Evolutionary conservation across 768 basidiomycete genomes (phyloP).

Genomic region (Agaricus subrufescens): DNA sequence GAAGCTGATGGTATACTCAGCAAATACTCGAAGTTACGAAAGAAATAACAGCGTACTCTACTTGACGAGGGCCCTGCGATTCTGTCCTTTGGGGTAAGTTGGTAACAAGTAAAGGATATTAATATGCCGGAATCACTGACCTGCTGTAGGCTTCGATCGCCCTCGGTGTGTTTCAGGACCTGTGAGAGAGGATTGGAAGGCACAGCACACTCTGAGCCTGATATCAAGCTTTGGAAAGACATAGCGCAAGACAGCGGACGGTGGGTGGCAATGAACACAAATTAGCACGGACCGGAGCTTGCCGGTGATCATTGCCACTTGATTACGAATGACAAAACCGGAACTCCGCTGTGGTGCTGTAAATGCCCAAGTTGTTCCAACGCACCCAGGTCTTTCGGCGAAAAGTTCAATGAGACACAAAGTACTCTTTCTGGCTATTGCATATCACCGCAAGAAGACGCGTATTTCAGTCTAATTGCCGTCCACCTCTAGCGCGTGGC

Average conservation of each 20-base stretch:
- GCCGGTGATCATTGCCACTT: slow-evolving; percentile 17
- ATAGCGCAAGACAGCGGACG: slow-evolving; percentile 26
- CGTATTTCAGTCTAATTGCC: too few relatives aligned
- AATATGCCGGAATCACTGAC: slow-evolving; percentile 34
- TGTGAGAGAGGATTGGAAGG: slow-evolving; percentile 83
- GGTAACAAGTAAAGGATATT: slow-evolving; percentile 5
- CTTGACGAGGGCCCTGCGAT: slow-evolving; percentile 69
- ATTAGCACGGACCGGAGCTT: slow-evolving; percentile 23
- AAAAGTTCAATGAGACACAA: too few relatives aligned
- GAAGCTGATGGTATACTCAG: slow-evolving; percentile 45
- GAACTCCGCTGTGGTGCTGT: neutral
- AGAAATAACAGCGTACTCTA: slow-evolving; percentile 37
- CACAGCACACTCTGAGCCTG: slow-evolving; percentile 86
- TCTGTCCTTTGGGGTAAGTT: slow-evolving; percentile 50
- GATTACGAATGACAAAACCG: slow-evolving; percentile 9
- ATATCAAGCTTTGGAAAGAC: slow-evolving; percentile 78
- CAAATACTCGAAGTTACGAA: neutral
- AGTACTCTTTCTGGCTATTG: too few relatives aligned
- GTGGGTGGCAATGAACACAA: slow-evolving; percentile 13
- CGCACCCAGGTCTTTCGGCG: neutral
- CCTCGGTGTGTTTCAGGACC: slow-evolving; percentile 86
- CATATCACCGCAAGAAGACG: too few relatives aligned
- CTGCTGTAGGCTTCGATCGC: slow-evolving; percentile 84
- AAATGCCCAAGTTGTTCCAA: too few relatives aligned
- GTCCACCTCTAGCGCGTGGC: too few relatives aligned